These are phyloP conservation scores for Annulohypoxylon truncatum DNA, from an alignment of 2,329 filamentous ascomycete species.

Conservation along the genomic window DNA sequence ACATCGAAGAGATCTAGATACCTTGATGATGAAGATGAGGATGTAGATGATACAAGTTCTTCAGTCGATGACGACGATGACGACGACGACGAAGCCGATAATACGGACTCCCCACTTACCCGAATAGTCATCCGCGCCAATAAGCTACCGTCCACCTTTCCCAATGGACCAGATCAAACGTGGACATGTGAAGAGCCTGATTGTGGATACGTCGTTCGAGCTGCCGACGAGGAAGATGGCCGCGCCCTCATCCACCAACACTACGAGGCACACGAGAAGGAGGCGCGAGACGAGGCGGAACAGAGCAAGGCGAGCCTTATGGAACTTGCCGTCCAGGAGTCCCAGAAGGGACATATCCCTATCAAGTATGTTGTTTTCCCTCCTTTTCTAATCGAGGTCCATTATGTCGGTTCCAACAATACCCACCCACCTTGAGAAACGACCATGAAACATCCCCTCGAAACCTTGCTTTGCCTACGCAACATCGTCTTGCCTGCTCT, in stretches of 20 bases:
- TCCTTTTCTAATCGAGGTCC: slow-evolving; percentile 51
- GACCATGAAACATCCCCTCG: background rate
- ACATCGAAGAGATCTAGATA: slow-evolving; percentile 45
- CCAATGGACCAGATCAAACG: slow-evolving; percentile 69
- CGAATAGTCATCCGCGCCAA: slow-evolving; percentile 61
- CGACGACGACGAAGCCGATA: slow-evolving; percentile 49
- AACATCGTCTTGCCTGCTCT: background rate
- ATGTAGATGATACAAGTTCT: slow-evolving; percentile 33
- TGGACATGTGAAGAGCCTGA: slow-evolving; percentile 75
- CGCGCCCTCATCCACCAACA: slow-evolving; percentile 70
- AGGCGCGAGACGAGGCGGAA: slow-evolving; percentile 58
- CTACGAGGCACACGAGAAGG: slow-evolving; percentile 69
- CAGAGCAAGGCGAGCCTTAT: slow-evolving; percentile 53
- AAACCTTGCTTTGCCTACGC: background rate
- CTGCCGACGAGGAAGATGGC: slow-evolving; percentile 66
- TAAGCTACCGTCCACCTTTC: slow-evolving; percentile 59
- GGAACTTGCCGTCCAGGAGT: slow-evolving; percentile 66
- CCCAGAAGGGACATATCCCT: slow-evolving; percentile 64
- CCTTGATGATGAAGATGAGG: slow-evolving; percentile 41
- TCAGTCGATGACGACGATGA: slow-evolving; percentile 49
- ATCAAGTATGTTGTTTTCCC: slow-evolving; percentile 64
- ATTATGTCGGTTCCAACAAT: slow-evolving; percentile 31
- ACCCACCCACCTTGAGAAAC: background rate
- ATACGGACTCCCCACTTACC: slow-evolving; percentile 32
- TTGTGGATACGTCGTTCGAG: slow-evolving; percentile 73